Base-by-base conservation (phyloP, 352 stramenopile species). In the Pythium folliculosum region DNA sequence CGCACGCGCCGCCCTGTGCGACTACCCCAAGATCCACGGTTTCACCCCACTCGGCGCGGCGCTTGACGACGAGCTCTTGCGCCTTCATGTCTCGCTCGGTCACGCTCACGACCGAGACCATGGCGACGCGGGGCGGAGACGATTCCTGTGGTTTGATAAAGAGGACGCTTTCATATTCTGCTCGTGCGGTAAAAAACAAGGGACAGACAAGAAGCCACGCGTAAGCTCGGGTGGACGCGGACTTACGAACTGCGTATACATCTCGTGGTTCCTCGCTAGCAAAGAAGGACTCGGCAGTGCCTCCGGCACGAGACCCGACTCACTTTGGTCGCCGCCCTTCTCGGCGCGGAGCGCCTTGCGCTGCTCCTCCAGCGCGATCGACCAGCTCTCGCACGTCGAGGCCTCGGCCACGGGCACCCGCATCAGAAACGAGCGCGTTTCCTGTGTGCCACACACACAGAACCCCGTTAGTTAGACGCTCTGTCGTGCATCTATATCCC, bases 371-470 rank as follows among this genome's bases (percentile, higher is more conserved):
- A 94, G 90, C 32, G 82, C 82, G 54, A 91, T 91, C 10, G 85
- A 91, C 86, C 86, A 94, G 76, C 82, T 91, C 67, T 92, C 84
- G 53, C 84, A 92, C 54, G 86, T 91, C 54, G 83, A 91, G n/a
- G 82, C 81, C 64, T 92, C 81, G 9, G 70, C 75, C 63, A 90
- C 73, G 0, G 80, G 66, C 37, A 81, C 77, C 51, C 86, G 84
- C 86, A 94, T 94, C 37, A 94, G 72, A 54, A 90, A 90, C n/a
- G 78, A 75, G 0, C 84, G 79, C n/a, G 82, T 77, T 14, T 92
- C 81, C 81, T 90, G 14, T 5, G 17, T 1, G 27, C 16, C 19
- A 44, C n/a, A 35, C 6, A 37, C 19, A 64, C 27, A n/a, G n/a
- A 52, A 3, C 57, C 22, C 10, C 21, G 22, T 17, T 32, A 32